These are phyloP conservation scores for Saccharomycopsis olivae DNA, from an alignment of 805 yeast species.

Conservation along the genomic window DNA sequence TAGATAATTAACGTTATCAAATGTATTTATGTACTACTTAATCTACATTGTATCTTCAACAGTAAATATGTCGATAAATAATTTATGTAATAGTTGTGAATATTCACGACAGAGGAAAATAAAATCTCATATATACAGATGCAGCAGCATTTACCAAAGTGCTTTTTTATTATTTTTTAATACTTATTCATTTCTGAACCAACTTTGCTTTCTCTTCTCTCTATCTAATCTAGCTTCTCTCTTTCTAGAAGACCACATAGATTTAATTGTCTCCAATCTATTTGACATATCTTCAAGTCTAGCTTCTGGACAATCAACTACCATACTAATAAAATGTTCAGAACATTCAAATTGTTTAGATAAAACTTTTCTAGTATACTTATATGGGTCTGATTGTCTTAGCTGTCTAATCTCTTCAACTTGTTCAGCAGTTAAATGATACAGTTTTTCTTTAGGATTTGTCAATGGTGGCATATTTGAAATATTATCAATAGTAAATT, in stretches of 20 bases:
- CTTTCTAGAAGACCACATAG: conserved; percentile 39
- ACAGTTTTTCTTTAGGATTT: conserved; percentile 30
- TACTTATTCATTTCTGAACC: conserved; percentile 46
- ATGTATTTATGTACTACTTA: too few relatives aligned
- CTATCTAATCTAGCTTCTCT: conserved; percentile 44
- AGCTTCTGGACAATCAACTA: conserved; percentile 34
- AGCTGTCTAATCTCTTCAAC: conserved; percentile 46
- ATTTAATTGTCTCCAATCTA: conserved; percentile 35
- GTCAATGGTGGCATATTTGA: conserved; percentile 31
- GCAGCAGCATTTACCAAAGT: too few relatives aligned
- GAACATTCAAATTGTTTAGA: conserved; percentile 50
- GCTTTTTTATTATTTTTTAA: too few relatives aligned
- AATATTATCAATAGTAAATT: conserved; percentile 22
- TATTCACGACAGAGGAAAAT: too few relatives aligned
- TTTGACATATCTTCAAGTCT: conserved; percentile 35
- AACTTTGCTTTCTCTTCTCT: conserved; percentile 43
- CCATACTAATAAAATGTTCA: conserved; percentile 41
- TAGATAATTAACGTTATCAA: too few relatives aligned
- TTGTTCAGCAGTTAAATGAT: conserved; percentile 47
- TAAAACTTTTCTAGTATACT: conserved; percentile 52
- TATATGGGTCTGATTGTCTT: conserved; percentile 46
- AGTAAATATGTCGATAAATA: too few relatives aligned
- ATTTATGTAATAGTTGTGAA: too few relatives aligned
- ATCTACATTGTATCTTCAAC: too few relatives aligned
- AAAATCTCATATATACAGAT: too few relatives aligned